These are phyloP conservation scores for Pseudognaphalium luteoalbum DNA, from an alignment of 129 eudicot genomes.

Conservation along the genomic window DNA sequence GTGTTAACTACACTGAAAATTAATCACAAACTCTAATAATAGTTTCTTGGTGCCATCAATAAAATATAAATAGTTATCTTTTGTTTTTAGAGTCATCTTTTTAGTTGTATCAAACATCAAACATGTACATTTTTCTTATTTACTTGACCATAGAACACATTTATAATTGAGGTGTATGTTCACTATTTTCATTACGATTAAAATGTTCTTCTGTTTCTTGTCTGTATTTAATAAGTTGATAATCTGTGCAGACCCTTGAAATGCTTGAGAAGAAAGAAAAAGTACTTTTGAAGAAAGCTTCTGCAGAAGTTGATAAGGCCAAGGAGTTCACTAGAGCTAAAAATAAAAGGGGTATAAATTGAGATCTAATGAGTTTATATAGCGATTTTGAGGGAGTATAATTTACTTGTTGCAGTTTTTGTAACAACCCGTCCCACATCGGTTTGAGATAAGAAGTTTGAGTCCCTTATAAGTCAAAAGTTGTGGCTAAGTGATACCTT, in stretches of 20 bases:
- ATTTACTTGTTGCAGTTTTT: conserved; percentile 6
- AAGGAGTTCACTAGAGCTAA: conserved; percentile 54
- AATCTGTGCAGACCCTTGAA: conserved; percentile 45
- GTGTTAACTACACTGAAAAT: not conserved
- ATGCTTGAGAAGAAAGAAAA: conserved; percentile 63
- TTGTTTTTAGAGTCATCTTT: not conserved
- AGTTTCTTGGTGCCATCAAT: not conserved
- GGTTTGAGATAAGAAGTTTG: no score
- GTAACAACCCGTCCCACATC: no score
- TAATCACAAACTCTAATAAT: not conserved
- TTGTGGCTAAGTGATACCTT: no score
- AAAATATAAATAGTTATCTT: not conserved
- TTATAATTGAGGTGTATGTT: conserved; percentile 7
- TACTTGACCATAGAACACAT: conserved; percentile 4
- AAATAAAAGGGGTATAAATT: conserved; percentile 48
- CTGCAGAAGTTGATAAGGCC: conserved; percentile 57
- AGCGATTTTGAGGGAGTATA: conserved; percentile 4
- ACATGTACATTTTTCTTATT: not conserved
- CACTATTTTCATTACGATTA: not conserved
- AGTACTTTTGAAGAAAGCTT: conserved; percentile 49
- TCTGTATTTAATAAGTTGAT: conserved; percentile 4
- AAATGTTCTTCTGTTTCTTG: not conserved
- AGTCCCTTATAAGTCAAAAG: no score
- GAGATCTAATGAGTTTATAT: conserved; percentile 7
- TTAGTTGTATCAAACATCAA: not conserved